Base-by-base conservation (phyloP, 768 basidiomycete genomes). In the Suillus sp. region DNA sequence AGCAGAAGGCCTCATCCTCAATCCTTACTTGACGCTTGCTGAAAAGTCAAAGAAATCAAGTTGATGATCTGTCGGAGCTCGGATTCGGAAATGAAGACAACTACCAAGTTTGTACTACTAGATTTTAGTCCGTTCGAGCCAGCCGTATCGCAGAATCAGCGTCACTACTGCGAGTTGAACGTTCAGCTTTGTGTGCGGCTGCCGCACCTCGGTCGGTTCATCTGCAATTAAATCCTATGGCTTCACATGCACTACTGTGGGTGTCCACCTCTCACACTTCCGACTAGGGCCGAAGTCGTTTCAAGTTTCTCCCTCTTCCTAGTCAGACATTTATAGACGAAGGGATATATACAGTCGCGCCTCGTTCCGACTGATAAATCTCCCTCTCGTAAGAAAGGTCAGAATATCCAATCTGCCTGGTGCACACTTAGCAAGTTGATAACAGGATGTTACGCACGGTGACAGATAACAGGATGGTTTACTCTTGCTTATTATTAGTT, bases 1-100 rank as follows among this genome's bases (percentile, higher is more conserved):
- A 43, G 88, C 77, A 47, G 93, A 86, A 10, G 94, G 89, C 67
- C 89, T 84, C 95, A 95, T 96, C 73, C 70, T 57, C 66, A 30
- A 55, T 40, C 25, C 22, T 5, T 6, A 30, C 50, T n/a, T 5
- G 13, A 22, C 20, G 22, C 55, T 27, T 55, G 61, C 25, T 42
- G 38, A 34, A 30, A 40, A 42, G 25, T 30, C 7, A 37, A 38
- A 32, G 30, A 22, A 45, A n/a, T 43, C 20, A 48, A 22, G 38
- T 10, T 30, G 22, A 37, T n/a, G 14, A 56, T 11, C 18, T 35
- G 32, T 60, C 62, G 62, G 62, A 51, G 50, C 35, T 42, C 62
- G 62, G 50, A 60, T 35, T 34, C 62, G 62, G 62, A 61, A 56
- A 53, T 53, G 51, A 53, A 53, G 51, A 20, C 51, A 4, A 22